phyloP scores from a whole-genome alignment of 2,329 filamentous ascomycete genomes.

The Penicillium sp. region DNA sequence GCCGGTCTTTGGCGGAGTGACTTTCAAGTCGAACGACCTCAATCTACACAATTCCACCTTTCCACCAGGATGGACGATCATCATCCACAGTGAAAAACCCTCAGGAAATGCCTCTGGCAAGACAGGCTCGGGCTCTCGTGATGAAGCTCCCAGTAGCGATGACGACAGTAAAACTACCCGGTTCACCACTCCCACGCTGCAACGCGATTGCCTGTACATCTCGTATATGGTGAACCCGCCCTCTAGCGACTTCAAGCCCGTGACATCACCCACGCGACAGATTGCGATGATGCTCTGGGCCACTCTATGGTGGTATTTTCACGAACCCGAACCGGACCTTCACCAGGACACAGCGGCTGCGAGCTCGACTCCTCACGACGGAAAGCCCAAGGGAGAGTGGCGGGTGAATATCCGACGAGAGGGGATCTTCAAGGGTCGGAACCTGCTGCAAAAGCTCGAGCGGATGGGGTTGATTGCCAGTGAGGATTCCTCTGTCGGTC shows the following conservation, averaged over 20 bases:
- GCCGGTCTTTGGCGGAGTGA: slow-evolving; percentile 84
- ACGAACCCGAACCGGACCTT: slow-evolving; percentile 67
- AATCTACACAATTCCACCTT: slow-evolving; percentile 58
- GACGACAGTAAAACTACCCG: slow-evolving; percentile 36
- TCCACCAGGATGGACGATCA: slow-evolving; percentile 83
- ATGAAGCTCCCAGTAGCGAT: slow-evolving; percentile 11
- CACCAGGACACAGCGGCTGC: slow-evolving; percentile 59
- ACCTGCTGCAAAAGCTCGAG: slow-evolving; percentile 83
- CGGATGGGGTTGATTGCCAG: slow-evolving; percentile 80
- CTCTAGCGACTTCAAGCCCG: slow-evolving; percentile 70
- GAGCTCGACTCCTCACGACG: slow-evolving; percentile 59
- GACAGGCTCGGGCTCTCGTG: slow-evolving; percentile 10
- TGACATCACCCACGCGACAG: slow-evolving; percentile 74
- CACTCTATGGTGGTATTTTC: slow-evolving; percentile 95
- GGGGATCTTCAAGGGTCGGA: slow-evolving; percentile 77
- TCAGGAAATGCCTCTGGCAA: slow-evolving; percentile 31
- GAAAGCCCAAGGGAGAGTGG: slow-evolving; percentile 80
- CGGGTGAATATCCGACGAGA: slow-evolving; percentile 75
- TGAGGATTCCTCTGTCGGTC: slow-evolving; percentile 68
- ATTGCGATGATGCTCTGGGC: slow-evolving; percentile 97
- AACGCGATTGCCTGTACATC: slow-evolving; percentile 78
- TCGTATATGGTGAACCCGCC: slow-evolving; percentile 84
- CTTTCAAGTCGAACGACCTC: slow-evolving; percentile 77
- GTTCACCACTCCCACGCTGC: slow-evolving; percentile 69
- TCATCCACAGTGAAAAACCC: slow-evolving; percentile 62